phyloP scores from a whole-genome alignment of 1,284 basidiomycete species.

The Tremellales sp. region DNA sequence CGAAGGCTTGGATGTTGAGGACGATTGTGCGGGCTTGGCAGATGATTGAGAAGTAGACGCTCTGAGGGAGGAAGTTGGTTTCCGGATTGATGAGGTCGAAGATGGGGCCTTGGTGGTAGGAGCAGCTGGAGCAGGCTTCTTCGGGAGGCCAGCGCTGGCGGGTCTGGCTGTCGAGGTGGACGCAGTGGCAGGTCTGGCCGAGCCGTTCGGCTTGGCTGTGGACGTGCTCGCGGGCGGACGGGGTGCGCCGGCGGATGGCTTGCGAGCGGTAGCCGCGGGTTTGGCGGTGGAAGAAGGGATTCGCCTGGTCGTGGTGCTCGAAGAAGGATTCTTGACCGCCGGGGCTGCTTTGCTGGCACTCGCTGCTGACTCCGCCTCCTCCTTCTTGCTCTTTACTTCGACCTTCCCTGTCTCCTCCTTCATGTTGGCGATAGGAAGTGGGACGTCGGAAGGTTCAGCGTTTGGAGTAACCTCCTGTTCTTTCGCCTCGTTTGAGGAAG shows the following conservation, averaged over 20 bases:
- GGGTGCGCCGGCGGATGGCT: too few species aligned
- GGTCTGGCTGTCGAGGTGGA: too few species aligned
- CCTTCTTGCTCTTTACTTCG: background rate
- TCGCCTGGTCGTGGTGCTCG: too few species aligned
- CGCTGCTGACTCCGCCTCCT: background rate
- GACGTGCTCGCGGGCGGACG: too few species aligned
- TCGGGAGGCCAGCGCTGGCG: too few species aligned
- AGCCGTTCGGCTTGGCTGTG: too few species aligned
- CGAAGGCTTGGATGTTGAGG: background rate
- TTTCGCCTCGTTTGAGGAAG: background rate
- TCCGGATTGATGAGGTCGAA: background rate
- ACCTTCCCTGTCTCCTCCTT: background rate
- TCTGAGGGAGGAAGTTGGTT: slow-evolving; percentile 4
- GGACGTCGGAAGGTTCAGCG: too few species aligned
- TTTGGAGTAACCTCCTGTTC: too few species aligned
- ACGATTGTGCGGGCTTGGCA: background rate
- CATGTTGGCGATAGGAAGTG: background rate
- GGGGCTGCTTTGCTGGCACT: background rate
- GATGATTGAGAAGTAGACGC: background rate
- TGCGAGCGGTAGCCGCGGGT: too few species aligned
- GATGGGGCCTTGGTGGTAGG: background rate
- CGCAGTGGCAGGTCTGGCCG: too few species aligned
- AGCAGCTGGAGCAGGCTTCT: background rate
- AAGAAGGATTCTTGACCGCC: background rate
- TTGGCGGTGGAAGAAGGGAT: too few species aligned